phyloP scores from a whole-genome alignment of 768 basidiomycete species.

The Rubroboletus pulcherrimus region DNA sequence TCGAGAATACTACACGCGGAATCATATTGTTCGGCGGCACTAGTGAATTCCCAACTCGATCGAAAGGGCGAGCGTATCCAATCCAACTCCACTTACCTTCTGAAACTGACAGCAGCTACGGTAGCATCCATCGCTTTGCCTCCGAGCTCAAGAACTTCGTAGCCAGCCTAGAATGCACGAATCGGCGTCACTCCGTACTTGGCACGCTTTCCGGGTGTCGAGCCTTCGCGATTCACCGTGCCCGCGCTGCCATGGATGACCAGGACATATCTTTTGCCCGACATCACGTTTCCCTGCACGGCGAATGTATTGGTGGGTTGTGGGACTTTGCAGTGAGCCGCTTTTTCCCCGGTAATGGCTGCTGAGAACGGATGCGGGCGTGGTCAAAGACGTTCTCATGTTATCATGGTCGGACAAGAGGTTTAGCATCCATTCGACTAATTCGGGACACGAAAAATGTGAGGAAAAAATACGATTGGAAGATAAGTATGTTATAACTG shows the following conservation, averaged over 20 bases:
- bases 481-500: too few species aligned
- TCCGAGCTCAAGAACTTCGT: conserved; percentile 58
- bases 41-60: neutral
- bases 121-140: conserved; percentile 85
- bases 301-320: neutral
- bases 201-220: conserved; percentile 57
- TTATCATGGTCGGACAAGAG: too few species aligned
- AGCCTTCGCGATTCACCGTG: conserved; percentile 53
- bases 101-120: conserved; percentile 68
- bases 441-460: too few species aligned
- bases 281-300: conserved; percentile 4
- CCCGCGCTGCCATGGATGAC: conserved; percentile 83
- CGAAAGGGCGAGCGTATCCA: neutral
- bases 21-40: neutral
- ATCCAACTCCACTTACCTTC: conserved; percentile 48
- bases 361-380: neutral
- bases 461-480: too few species aligned
- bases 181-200: conserved; percentile 54
- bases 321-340: neutral
- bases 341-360: neutral
- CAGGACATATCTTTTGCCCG: conserved; percentile 36
- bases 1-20: neutral
- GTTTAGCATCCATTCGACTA: too few species aligned
- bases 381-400: too few species aligned
- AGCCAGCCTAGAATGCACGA: conserved; percentile 56